Evolutionary conservation across 2,329 filamentous ascomycete genomes (phyloP).

Genomic region (Rutstroemia sp.): DNA sequence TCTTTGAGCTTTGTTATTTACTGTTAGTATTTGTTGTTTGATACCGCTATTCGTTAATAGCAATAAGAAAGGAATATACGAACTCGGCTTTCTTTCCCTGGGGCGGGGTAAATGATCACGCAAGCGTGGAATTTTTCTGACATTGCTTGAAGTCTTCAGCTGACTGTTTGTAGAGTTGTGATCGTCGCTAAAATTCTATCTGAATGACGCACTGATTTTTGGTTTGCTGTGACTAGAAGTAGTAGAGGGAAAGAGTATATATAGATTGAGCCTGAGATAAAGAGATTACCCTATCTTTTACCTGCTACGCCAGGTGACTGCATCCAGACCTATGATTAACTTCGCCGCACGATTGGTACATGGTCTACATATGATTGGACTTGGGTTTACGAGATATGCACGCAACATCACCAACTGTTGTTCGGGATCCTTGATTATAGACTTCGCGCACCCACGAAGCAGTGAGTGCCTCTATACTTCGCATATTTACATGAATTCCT

Average conservation of each 20-base stretch:
- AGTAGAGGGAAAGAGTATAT: background rate
- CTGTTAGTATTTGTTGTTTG: background rate
- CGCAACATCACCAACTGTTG: too few relatives aligned
- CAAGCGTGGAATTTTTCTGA: background rate
- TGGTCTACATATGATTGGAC: too few relatives aligned
- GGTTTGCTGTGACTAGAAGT: background rate
- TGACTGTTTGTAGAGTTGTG: background rate
- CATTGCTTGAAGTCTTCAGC: background rate
- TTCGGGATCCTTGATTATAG: too few relatives aligned
- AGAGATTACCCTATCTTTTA: background rate
- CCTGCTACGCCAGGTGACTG: background rate
- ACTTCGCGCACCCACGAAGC: too few relatives aligned
- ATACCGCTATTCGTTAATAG: background rate
- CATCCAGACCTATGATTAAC: background rate
- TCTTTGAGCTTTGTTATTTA: background rate
- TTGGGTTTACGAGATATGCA: too few relatives aligned
- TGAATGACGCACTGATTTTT: background rate
- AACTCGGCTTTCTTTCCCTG: background rate
- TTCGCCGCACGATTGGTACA: background rate
- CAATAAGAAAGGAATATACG: background rate
- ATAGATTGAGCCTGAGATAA: background rate
- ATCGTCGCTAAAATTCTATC: background rate
- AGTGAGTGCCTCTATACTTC: too few relatives aligned
- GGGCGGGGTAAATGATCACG: background rate
- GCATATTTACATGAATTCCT: too few relatives aligned